A percentile compares a stretch with the other conserved stretches of the same genome.
Evolutionary conservation across 2,329 filamentous ascomycete species (phyloP).

Genomic region (Cladosporium sp.): DNA sequence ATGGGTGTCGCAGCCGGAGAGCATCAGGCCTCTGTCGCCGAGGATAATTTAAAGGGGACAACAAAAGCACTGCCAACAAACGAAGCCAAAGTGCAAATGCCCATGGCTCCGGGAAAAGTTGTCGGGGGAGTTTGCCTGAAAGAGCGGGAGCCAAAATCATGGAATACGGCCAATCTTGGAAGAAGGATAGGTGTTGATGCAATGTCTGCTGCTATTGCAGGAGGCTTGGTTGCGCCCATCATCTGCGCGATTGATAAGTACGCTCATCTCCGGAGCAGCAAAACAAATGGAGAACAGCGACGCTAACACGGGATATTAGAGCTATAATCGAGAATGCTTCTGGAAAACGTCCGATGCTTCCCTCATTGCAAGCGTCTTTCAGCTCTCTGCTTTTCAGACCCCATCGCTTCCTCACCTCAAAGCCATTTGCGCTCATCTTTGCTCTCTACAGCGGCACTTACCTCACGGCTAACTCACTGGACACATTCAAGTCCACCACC

Average conservation of each 20-base stretch:
- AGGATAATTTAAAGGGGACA: constrained; percentile 5
- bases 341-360: constrained; percentile 56
- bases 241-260: constrained; percentile 87
- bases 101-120: not conserved
- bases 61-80: constrained; percentile 1
- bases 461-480: constrained; percentile 79
- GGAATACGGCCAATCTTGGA: constrained; percentile 74
- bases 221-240: constrained; percentile 72
- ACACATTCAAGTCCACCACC: constrained; percentile 69
- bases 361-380: constrained; percentile 58
- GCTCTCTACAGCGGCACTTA: constrained; percentile 84
- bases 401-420: constrained; percentile 57
- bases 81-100: constrained; percentile 5
- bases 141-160: constrained; percentile 32
- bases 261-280: constrained; percentile 17
- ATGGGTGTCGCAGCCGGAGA: constrained; percentile 20
- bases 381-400: constrained; percentile 56
- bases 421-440: constrained; percentile 64
- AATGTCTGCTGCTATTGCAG: constrained; percentile 66
- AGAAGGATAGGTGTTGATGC: constrained; percentile 65
- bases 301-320: constrained; percentile 37
- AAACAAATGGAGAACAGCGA: too few relatives aligned
- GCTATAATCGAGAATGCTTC: constrained; percentile 81
- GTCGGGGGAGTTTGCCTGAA: constrained; percentile 5
- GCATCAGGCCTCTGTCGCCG: constrained; percentile 14